phyloP scores from a whole-genome alignment of 805 yeast genomes.

The Ogataea trehaloabstinens region DNA sequence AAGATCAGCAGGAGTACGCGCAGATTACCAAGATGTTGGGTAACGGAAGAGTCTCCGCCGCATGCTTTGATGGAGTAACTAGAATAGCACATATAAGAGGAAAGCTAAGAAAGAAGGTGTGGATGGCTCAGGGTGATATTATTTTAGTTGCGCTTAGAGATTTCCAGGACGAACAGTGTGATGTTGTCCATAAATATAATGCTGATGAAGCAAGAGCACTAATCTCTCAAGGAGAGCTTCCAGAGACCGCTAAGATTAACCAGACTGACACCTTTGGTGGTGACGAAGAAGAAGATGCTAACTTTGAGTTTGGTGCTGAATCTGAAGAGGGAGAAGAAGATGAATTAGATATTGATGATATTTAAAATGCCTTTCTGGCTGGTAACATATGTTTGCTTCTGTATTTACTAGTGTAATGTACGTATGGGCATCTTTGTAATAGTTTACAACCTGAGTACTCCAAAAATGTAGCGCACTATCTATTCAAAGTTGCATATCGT shows the following conservation, averaged over 20 bases:
- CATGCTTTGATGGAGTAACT: constrained; percentile 90
- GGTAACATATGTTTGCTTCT: background rate
- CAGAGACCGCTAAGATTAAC: constrained; percentile 94
- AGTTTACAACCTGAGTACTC: no score
- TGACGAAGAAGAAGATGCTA: constrained; percentile 95
- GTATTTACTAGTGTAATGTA: constrained; percentile 9
- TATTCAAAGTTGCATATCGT: no score
- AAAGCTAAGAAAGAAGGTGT: constrained; percentile 97
- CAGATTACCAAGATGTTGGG: constrained; percentile 98
- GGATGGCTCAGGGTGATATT: constrained; percentile 99
- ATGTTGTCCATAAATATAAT: constrained; percentile 93
- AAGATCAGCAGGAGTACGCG: constrained; percentile 98
- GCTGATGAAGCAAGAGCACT: constrained; percentile 97
- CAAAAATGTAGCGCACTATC: no score
- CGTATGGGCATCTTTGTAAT: no score
- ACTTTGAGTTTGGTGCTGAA: constrained; percentile 96
- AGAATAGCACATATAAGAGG: constrained; percentile 99
- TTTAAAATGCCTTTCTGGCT: constrained; percentile 40
- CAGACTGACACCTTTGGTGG: constrained; percentile 97
- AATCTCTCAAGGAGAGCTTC: constrained; percentile 94
- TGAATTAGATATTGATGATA: constrained; percentile 92
- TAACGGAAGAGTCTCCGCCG: constrained; percentile 93
- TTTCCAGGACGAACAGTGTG: constrained; percentile 98
- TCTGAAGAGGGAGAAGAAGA: constrained; percentile 75
- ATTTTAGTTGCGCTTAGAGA: constrained; percentile 94